Base-by-base conservation (phyloP, 1,284 basidiomycete genomes). In the Blastosporella zonata region DNA sequence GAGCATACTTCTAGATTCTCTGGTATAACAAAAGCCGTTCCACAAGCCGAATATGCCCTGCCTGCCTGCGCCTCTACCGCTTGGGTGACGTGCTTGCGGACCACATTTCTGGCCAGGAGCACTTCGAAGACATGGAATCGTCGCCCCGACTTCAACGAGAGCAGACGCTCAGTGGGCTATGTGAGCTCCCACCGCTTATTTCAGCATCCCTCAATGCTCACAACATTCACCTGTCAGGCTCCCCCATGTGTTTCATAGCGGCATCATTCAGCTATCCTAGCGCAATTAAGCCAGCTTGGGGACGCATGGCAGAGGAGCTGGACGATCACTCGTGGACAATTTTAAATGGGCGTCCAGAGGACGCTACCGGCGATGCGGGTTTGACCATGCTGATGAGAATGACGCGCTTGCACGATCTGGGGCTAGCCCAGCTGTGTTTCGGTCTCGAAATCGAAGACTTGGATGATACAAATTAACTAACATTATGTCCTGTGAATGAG, bases 1-100 rank as follows among this genome's bases (percentile, higher is more conserved):
- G 10, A 31, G 15, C 28, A 18, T 13, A 18, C 22, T 15, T 27
- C n/a, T 51, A 90, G 87, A 82, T 87, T n/a, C 56, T 89, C 18
- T 90, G 87, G 85, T 90, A 89, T 59, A 90, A 90, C 69, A 88
- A 87, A 66, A 87, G 83, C 61, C 76, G 87, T 2, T 62, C 71
- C 3, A 75, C 70, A 4, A 77, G 81, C 47, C 79, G 87, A 23
- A 75, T 90, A 50, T 90, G 87, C 60, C 87, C 87, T 2, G 78
- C 85, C 0, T 90, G 87, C 61, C 78, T 82, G 60, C 70, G 87
- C 13, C 64, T 89, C 20, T 90, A 88, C 58, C 71, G 68, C 9
- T 65, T 89, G 0, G 85, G 85, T 0, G 87, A 90, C 47, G 59
- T 70, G 0, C 69, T 88, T 0, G 73, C 73, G 1, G 75, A 80